These are phyloP conservation scores for Gastrolobium villosum DNA, from an alignment of 306 rosid genomes.

Conservation along the genomic window DNA sequence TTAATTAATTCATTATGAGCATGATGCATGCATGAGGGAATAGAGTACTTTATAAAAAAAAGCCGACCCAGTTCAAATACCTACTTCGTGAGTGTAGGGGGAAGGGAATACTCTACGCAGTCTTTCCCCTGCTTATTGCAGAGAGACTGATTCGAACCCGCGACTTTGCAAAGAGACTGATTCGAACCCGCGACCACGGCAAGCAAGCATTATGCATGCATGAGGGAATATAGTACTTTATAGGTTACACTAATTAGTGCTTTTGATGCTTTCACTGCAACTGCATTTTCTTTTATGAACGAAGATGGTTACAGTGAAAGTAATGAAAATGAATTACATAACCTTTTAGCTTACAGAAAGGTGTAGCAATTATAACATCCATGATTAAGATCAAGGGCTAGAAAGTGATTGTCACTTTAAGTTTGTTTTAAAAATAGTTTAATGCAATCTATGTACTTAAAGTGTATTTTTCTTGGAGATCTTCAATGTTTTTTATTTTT, in stretches of 20 bases:
- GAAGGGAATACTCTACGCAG: too few relatives aligned
- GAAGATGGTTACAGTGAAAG: slow-evolving; percentile 42
- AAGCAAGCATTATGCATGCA: slow-evolving; percentile 49
- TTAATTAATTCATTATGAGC: slow-evolving; percentile 30
- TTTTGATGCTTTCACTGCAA: slow-evolving; percentile 46
- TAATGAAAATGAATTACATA: slow-evolving; percentile 43
- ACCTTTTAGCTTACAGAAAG: slow-evolving; percentile 62
- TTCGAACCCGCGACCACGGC: too few relatives aligned
- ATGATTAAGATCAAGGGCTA: slow-evolving; percentile 84
- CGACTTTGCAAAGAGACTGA: too few relatives aligned
- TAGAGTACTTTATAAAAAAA: too few relatives aligned
- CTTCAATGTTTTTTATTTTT: slow-evolving; percentile 16
- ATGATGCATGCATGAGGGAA: slow-evolving; percentile 47
- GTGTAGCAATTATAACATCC: slow-evolving; percentile 75
- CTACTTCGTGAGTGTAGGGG: too few relatives aligned
- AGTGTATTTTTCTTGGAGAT: slow-evolving; percentile 60
- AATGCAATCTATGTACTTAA: slow-evolving; percentile 50
- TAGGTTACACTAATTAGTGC: slow-evolving; percentile 15
- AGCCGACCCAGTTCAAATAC: too few relatives aligned
- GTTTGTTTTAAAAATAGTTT: slow-evolving; percentile 48
- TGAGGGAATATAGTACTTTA: slow-evolving; percentile 27
- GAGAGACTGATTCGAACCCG: too few relatives aligned
- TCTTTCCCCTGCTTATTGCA: too few relatives aligned
- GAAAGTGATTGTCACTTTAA: slow-evolving; percentile 58
- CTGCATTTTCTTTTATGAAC: slow-evolving; percentile 42